Evolutionary conservation across 164 flowering plant species (phyloP).

Genomic region (Liriodendron chinense): DNA sequence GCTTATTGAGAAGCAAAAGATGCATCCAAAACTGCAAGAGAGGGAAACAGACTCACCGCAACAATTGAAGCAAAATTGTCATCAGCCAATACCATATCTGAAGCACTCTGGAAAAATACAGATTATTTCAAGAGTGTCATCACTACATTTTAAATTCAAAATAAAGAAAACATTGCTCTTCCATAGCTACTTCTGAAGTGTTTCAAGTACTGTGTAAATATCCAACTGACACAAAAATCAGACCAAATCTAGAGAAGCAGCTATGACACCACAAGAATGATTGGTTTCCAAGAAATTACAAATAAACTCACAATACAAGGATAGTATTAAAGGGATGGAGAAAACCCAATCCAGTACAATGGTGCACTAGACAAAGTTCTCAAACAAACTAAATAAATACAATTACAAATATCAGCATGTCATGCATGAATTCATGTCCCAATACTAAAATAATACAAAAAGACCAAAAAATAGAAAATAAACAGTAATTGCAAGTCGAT

Average conservation of each 20-base stretch:
- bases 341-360: neutral
- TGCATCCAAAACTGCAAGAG: neutral
- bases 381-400: too few relatives aligned
- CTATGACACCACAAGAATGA: neutral
- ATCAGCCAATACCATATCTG: slow-evolving; percentile 99
- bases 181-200: neutral
- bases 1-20: neutral
- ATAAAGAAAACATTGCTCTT: neutral
- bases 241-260: neutral
- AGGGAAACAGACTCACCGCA: slow-evolving; percentile 54
- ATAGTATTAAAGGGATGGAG: neutral
- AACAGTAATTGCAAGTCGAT: neutral
- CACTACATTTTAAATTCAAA: neutral
- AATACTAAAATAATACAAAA: neutral
- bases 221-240: neutral
- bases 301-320: neutral
- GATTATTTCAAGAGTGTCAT: neutral
- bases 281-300: neutral
- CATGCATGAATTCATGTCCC: neutral
- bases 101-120: slow-evolving; percentile 76
- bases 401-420: neutral
- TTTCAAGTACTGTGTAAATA: neutral
- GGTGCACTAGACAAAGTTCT: neutral
- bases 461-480: neutral
- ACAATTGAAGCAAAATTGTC: slow-evolving; percentile 98